Evolutionary conservation across 1,284 basidiomycete genomes (phyloP), one percentile per base, ranked within the genome.

Genomic region (Phylloporus sp.): DNA sequence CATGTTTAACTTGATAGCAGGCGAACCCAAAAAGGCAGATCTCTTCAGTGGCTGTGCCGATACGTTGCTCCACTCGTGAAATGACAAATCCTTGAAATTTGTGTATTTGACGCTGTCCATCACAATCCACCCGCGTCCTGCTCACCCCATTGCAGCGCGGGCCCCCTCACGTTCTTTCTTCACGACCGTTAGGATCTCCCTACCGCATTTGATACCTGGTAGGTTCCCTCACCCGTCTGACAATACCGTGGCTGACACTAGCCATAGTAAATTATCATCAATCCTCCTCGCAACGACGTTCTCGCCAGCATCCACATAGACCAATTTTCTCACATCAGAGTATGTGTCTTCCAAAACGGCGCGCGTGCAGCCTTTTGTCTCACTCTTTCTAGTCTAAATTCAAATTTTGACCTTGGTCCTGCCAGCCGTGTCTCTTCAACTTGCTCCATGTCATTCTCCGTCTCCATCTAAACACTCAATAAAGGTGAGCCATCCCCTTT

Each of bases 1-100:
- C 31, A 17, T n/a, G 50, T 34, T 51, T 34, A 29, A 22, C n/a
- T 51, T 47, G 60, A 65, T 44, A 29, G 10, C 6, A 58, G 5
- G 37, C n/a, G n/a, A 22, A 3, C 49, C 53, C 10, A 28, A n/a
- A 61, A 66, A 69, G 70, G 70, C 47, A 69, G 58, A 60, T 69
- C 67, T 55, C 56, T 22, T 15, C 4, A 2, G 64, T 72, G 69
- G 70, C 72, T 59, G 61, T 71, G 70, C 24, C 5, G 64, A 74
- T 74, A 74, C 18, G 39, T 20, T 8, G 52, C 58, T 52, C 64
- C 58, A 70, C 52, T 50, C 56, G 37, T 50, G 31, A 67, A 69
- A 63, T 70, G 66, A 69, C 72, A 71, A 71, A 69, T 72, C 34
- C 44, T 24, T 7, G 47, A 69, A 71, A 69, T 65, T 71, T 72